A percentile compares a stretch with the other conserved stretches of the same genome.
phyloP scores from a whole-genome alignment of 768 basidiomycete species.

The Cantharellus cinnabarinus region DNA sequence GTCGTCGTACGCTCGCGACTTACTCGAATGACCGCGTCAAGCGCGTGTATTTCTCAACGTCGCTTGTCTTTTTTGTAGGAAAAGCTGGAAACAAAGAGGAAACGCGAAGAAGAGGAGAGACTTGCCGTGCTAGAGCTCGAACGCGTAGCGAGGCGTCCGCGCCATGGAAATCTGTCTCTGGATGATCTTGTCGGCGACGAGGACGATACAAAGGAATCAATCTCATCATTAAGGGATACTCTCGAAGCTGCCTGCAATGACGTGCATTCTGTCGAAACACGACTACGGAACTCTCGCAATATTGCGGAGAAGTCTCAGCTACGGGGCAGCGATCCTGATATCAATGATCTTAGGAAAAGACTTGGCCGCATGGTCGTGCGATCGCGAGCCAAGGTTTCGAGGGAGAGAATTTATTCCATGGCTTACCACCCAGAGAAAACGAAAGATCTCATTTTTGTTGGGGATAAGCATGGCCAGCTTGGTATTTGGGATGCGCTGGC shows the following conservation, averaged over 20 bases:
- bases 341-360: conserved; percentile 28
- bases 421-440: conserved; percentile 59
- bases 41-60: no score
- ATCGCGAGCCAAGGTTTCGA: conserved; percentile 61
- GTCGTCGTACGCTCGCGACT: no score
- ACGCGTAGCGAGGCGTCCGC: conserved; percentile 43
- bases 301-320: conserved; percentile 12
- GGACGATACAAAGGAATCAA: conserved; percentile 26
- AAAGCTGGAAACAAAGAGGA: conserved; percentile 29
- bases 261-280: conserved; percentile 13
- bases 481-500: conserved; percentile 79
- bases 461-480: conserved; percentile 67
- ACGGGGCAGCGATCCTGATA: conserved; percentile 5
- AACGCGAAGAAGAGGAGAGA: conserved; percentile 39
- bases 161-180: conserved; percentile 46
- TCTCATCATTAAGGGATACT: conserved; percentile 25
- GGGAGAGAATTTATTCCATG: conserved; percentile 53
- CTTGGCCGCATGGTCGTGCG: conserved; percentile 41
- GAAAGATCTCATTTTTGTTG: conserved; percentile 75
- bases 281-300: conserved; percentile 12
- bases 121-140: conserved; percentile 50
- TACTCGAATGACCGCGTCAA: no score
- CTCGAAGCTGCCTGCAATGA: conserved; percentile 24
- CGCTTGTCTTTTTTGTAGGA: conserved; percentile 17
- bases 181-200: conserved; percentile 26